Evolutionary conservation across 371 early-diverging fungal genomes (phyloP).

Genomic region (Scutellospora calospora): DNA sequence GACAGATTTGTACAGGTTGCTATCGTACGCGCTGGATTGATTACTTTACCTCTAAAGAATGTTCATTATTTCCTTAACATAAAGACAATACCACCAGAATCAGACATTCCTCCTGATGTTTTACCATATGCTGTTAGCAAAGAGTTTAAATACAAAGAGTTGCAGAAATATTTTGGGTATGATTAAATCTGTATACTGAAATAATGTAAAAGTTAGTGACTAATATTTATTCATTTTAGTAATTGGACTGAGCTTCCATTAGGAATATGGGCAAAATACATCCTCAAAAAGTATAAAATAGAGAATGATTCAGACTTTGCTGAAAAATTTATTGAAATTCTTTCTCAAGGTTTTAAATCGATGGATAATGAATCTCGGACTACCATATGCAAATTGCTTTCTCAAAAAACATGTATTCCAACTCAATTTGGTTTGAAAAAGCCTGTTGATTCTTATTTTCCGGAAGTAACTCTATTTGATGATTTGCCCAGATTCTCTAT

Average conservation of each 20-base stretch:
- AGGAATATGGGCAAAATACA: conserved; percentile 68
- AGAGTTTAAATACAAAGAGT: conserved; percentile 60
- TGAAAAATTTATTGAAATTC: conserved; percentile 66
- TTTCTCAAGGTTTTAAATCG: conserved; percentile 60
- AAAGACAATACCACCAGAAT: conserved; percentile 64
- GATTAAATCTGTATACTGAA: no score
- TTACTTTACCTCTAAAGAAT: conserved; percentile 55
- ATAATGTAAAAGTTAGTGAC: no score
- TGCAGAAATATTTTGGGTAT: conserved; percentile 54
- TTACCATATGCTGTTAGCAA: conserved; percentile 74
- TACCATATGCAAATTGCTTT: conserved; percentile 59
- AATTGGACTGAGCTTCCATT: conserved; percentile 61
- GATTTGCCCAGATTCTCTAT: conserved; percentile 67
- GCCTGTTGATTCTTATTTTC: conserved; percentile 81
- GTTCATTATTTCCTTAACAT: conserved; percentile 69
- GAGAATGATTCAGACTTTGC: conserved; percentile 64
- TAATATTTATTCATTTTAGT: no score
- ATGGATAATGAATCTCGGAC: conserved; percentile 46
- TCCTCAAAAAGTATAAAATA: conserved; percentile 61
- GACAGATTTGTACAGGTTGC: background rate
- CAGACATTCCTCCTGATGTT: conserved; percentile 66
- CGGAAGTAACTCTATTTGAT: conserved; percentile 80
- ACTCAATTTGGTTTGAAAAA: conserved; percentile 74
- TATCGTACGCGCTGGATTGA: conserved; percentile 44
- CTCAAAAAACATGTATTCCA: conserved; percentile 70